Evolutionary conservation across 1,139 yeast species (phyloP).

Genomic region (Hemisphaericaspora lyxosophila): DNA sequence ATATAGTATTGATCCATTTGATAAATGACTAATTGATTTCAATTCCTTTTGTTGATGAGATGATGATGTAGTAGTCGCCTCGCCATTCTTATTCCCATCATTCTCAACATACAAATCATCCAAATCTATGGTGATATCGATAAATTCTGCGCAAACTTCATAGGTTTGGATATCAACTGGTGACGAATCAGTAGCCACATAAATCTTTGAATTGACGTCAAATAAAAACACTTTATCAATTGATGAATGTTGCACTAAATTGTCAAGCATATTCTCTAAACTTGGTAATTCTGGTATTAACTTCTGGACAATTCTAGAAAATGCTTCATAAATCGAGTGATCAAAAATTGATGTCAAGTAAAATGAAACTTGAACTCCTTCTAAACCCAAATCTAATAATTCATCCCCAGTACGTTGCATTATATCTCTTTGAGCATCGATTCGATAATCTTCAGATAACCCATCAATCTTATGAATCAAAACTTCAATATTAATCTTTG

Average conservation of each 20-base stretch:
- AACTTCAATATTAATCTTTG: conserved; percentile 84
- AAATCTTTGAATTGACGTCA: conserved; percentile 90
- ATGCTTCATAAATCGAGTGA: conserved; percentile 94
- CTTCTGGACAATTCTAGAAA: conserved; percentile 88
- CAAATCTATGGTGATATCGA: conserved; percentile 88
- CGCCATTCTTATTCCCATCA: conserved; percentile 13
- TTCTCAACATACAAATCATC: conserved; percentile 65
- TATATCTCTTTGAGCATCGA: conserved; percentile 94
- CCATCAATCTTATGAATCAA: conserved; percentile 96
- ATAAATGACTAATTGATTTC: conserved; percentile 70
- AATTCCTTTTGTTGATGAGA: conserved; percentile 32
- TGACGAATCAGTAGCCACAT: conserved; percentile 92
- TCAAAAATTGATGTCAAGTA: conserved; percentile 92
- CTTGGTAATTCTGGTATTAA: conserved; percentile 86
- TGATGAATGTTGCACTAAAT: conserved; percentile 83
- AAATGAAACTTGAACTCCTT: conserved; percentile 88
- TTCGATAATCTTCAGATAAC: conserved; percentile 84
- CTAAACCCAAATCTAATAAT: conserved; percentile 81
- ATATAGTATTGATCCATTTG: conserved; percentile 80
- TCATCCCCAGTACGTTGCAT: conserved; percentile 97
- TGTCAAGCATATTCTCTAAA: conserved; percentile 83
- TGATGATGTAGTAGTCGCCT: conserved; percentile 3
- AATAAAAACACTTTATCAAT: conserved; percentile 91
- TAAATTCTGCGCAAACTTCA: conserved; percentile 95
- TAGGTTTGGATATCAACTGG: conserved; percentile 95